These are phyloP conservation scores for Dendrothele bispora DNA, from an alignment of 768 basidiomycete genomes.

Conservation along the genomic window DNA sequence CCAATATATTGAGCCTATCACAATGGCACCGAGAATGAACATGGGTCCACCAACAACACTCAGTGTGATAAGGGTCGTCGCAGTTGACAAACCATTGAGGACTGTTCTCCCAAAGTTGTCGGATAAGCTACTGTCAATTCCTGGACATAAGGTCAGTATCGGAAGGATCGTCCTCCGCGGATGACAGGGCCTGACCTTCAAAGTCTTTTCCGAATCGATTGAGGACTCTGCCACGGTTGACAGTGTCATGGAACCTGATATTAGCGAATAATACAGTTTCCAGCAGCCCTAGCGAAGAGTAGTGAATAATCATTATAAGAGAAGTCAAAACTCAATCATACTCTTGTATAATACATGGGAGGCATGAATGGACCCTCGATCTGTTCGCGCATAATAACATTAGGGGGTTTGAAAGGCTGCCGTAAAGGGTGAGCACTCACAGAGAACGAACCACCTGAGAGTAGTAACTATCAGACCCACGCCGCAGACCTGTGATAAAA, in stretches of 20 bases:
- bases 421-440: conserved; percentile 34
- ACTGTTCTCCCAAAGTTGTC: conserved; percentile 85
- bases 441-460: conserved; percentile 70
- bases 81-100: conserved; percentile 65
- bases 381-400: conserved; percentile 33
- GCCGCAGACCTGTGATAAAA: background rate
- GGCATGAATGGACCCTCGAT: conserved; percentile 80
- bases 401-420: background rate
- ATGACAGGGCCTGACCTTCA: conserved; percentile 44
- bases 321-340: conserved; percentile 20
- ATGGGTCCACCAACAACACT: conserved; percentile 77
- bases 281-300: conserved; percentile 46
- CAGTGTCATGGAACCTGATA: conserved; percentile 91
- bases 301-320: background rate
- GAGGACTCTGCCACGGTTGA: conserved; percentile 78
- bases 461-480: conserved; percentile 49
- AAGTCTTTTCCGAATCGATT: conserved; percentile 92
- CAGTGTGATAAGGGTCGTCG: conserved; percentile 72
- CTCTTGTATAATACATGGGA: conserved; percentile 76
- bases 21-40: conserved; percentile 61
- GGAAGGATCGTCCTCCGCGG: conserved; percentile 6
- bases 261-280: conserved; percentile 85
- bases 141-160: conserved; percentile 32
- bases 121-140: conserved; percentile 78
- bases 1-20: conserved; percentile 67